These are phyloP conservation scores for Papiliotrema nemorosa DNA, from an alignment of 1,284 basidiomycete species.

Conservation along the genomic window DNA sequence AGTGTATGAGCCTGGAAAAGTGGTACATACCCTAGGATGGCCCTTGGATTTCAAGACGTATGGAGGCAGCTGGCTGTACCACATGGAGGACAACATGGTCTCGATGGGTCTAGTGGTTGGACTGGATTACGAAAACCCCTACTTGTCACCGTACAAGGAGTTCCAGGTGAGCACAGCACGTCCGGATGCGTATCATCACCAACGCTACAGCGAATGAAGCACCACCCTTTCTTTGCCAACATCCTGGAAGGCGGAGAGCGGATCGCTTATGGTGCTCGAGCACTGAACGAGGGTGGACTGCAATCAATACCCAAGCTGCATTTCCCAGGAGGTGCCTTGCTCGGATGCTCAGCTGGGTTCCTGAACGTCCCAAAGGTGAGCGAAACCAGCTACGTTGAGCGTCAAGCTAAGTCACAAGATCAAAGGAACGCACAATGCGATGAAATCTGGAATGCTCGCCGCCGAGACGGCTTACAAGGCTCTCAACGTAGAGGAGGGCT, in stretches of 20 bases:
- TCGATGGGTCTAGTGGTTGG: constrained; percentile 90
- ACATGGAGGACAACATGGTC: constrained; percentile 91
- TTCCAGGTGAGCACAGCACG: constrained; percentile 64
- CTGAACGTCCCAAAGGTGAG: constrained; percentile 81
- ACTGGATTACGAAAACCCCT: constrained; percentile 92
- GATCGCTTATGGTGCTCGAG: constrained; percentile 86
- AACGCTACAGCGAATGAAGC: constrained; percentile 84
- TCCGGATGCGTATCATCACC: not conserved
- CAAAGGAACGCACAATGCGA: constrained; percentile 99
- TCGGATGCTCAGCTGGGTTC: constrained; percentile 95
- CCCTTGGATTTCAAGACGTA: constrained; percentile 83
- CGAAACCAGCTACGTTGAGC: not conserved
- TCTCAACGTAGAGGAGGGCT: constrained; percentile 49
- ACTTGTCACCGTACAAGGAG: constrained; percentile 86
- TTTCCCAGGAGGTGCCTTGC: constrained; percentile 92
- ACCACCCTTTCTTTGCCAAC: constrained; percentile 84
- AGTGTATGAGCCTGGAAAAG: constrained; percentile 75
- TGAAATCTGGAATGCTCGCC: constrained; percentile 97
- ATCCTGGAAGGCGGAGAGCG: constrained; percentile 75
- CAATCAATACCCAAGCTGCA: constrained; percentile 88
- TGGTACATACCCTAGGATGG: constrained; percentile 93
- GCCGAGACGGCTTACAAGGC: constrained; percentile 80
- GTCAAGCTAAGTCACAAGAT: constrained; percentile 54
- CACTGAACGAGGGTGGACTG: constrained; percentile 89
- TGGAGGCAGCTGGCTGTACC: constrained; percentile 92